Evolutionary conservation across 257 asterid genomes (phyloP).

Genomic region (Nicotiana otophora): DNA sequence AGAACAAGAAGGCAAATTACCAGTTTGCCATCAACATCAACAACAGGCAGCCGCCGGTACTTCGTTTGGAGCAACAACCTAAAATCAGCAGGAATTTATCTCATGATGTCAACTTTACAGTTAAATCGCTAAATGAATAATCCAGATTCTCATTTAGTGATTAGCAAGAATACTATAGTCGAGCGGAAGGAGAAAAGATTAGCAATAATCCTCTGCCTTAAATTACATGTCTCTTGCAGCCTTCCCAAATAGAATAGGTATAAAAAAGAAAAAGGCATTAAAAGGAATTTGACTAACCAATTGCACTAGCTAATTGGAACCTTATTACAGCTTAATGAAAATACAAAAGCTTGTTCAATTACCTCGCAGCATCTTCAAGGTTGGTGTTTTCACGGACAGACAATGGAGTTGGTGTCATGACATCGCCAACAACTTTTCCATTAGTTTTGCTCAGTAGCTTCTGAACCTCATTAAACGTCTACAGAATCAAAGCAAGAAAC

Average conservation of each 20-base stretch:
- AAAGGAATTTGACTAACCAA: neutral
- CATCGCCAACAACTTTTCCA: slow-evolving; percentile 84
- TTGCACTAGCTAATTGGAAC: neutral
- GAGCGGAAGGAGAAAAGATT: neutral
- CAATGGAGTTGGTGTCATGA: slow-evolving; percentile 77
- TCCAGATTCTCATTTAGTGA: slow-evolving; percentile 1
- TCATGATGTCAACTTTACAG: neutral
- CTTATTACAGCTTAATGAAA: neutral
- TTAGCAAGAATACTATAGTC: neutral
- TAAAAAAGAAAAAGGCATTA: neutral
- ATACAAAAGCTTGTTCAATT: slow-evolving; percentile 2
- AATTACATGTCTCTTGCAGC: neutral
- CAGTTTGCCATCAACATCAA: slow-evolving; percentile 78
- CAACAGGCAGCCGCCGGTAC: slow-evolving; percentile 87
- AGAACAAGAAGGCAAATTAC: slow-evolving; percentile 28
- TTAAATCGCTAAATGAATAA: neutral
- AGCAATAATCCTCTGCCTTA: neutral
- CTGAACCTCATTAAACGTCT: slow-evolving; percentile 84
- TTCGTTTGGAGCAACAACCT: slow-evolving; percentile 80
- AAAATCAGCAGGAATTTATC: slow-evolving; percentile 8
- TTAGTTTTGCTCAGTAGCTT: slow-evolving; percentile 69
- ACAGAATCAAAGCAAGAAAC: slow-evolving; percentile 12
- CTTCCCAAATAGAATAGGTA: neutral
- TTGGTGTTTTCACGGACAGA: slow-evolving; percentile 67
- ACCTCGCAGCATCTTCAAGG: slow-evolving; percentile 93